phyloP scores from a whole-genome alignment of 2,329 filamentous ascomycete genomes.

The Hymenoscyphus repandus region DNA sequence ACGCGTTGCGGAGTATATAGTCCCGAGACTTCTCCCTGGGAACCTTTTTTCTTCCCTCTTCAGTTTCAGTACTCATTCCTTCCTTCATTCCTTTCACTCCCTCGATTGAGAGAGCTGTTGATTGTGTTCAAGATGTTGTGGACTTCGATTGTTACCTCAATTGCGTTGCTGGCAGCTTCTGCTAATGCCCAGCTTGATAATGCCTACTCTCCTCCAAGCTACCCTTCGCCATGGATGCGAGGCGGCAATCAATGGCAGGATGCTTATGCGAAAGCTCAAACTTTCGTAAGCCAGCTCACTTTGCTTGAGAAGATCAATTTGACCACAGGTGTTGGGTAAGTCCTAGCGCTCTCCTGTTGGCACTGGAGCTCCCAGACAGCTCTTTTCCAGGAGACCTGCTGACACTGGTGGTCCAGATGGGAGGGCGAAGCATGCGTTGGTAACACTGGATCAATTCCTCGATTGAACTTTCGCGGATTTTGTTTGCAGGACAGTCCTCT shows the following conservation, averaged over 20 bases:
- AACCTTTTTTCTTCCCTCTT: not conserved
- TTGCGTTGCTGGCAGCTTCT: slow-evolving; percentile 16
- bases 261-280: slow-evolving; percentile 65
- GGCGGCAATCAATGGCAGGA: slow-evolving; percentile 50
- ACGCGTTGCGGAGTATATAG: slow-evolving; percentile 6
- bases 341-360: not conserved
- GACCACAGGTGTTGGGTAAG: slow-evolving; percentile 66
- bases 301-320: slow-evolving; percentile 87
- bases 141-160: slow-evolving; percentile 13
- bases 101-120: not conserved
- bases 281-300: slow-evolving; percentile 68
- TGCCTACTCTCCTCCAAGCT: slow-evolving; percentile 27
- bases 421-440: slow-evolving; percentile 29
- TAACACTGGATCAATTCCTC: slow-evolving; percentile 30
- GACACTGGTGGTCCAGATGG: slow-evolving; percentile 15
- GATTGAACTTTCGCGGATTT: slow-evolving; percentile 27
- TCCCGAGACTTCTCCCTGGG: not conserved
- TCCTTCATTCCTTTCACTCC: not conserved
- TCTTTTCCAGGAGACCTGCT: not conserved
- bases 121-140: slow-evolving; percentile 17
- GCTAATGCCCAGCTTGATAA: slow-evolving; percentile 22
- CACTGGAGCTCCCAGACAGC: not conserved
- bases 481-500: slow-evolving; percentile 32
- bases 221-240: slow-evolving; percentile 32
- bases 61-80: slow-evolving; percentile 3